A percentile compares a stretch with the other conserved stretches of the same genome.
phyloP scores from a whole-genome alignment of 1,284 basidiomycete species.

The Leccinum pachyderme region DNA sequence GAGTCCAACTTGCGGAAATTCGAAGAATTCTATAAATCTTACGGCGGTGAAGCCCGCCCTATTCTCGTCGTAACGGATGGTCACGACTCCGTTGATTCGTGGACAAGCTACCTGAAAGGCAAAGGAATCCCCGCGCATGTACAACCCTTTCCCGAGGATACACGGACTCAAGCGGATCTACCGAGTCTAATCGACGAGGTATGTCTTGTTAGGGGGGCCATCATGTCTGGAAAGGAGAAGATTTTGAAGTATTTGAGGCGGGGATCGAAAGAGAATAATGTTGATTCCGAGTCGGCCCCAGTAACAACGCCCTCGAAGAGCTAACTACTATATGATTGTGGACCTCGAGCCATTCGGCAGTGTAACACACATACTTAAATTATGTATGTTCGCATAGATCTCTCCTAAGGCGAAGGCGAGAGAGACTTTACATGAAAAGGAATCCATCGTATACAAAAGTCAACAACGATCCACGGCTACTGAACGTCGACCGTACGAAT shows the following conservation, averaged over 20 bases:
- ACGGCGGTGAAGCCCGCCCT: slow-evolving; percentile 25
- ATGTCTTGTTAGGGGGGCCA: slow-evolving; percentile 25
- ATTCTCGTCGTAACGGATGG: slow-evolving; percentile 25
- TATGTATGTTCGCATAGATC: slow-evolving; percentile 5
- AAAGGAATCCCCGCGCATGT: slow-evolving; percentile 22
- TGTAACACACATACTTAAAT: too few species aligned
- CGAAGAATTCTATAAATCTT: slow-evolving; percentile 18
- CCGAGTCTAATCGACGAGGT: slow-evolving; percentile 20
- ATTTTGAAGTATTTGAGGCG: slow-evolving; percentile 22
- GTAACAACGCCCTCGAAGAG: not conserved
- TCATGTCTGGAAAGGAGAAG: slow-evolving; percentile 15
- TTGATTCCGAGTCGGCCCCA: not conserved
- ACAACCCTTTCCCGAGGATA: slow-evolving; percentile 2
- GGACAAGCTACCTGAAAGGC: slow-evolving; percentile 10
- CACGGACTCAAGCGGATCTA: slow-evolving; percentile 5
- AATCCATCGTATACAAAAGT: too few species aligned
- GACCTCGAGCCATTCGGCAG: not conserved
- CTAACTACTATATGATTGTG: not conserved
- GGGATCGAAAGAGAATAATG: slow-evolving; percentile 7
- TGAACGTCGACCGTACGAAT: too few species aligned
- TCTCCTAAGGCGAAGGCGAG: not conserved
- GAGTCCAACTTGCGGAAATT: slow-evolving; percentile 15
- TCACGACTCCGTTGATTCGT: slow-evolving; percentile 4
- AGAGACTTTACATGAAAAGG: too few species aligned
- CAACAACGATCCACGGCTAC: too few species aligned